These are phyloP conservation scores for Strigomonas galati DNA, from an alignment of 208 protist genomes.

Conservation along the genomic window DNA sequence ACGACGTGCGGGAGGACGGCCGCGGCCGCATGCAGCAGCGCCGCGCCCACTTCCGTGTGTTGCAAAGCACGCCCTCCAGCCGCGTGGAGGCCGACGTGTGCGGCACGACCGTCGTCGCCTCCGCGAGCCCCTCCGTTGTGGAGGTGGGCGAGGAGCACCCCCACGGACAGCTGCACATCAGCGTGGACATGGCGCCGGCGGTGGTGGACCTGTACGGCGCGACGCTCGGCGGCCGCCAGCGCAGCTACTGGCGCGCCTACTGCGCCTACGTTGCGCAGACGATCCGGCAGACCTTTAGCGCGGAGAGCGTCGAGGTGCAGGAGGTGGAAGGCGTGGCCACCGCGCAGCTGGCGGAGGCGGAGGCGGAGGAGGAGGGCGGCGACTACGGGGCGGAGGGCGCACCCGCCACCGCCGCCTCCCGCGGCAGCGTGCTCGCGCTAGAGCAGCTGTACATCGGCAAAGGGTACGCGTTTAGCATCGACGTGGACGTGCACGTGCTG, in stretches of 20 bases:
- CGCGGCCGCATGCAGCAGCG: slow-evolving; percentile 78
- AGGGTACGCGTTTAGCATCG: slow-evolving; percentile 69
- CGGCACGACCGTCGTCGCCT: slow-evolving; percentile 59
- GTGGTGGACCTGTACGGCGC: slow-evolving; percentile 65
- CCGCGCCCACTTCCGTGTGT: slow-evolving; percentile 28
- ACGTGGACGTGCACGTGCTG: slow-evolving; percentile 81
- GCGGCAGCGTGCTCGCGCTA: slow-evolving; percentile 44
- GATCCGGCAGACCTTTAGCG: slow-evolving; percentile 65
- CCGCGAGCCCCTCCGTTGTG: slow-evolving; percentile 56
- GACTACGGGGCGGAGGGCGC: slow-evolving; percentile 4
- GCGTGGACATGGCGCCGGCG: slow-evolving; percentile 59
- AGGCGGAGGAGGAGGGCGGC: slow-evolving; percentile 9
- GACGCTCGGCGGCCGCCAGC: slow-evolving; percentile 40
- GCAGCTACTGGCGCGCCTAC: slow-evolving; percentile 60
- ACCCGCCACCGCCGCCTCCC: background rate
- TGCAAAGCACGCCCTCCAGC: slow-evolving; percentile 38
- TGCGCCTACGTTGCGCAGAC: slow-evolving; percentile 47
- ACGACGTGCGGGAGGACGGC: slow-evolving; percentile 72
- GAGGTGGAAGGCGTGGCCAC: slow-evolving; percentile 61
- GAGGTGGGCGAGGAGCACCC: slow-evolving; percentile 29
- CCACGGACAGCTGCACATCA: slow-evolving; percentile 48
- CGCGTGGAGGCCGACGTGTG: slow-evolving; percentile 51
- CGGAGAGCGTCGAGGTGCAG: slow-evolving; percentile 51
- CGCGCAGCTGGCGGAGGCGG: slow-evolving; percentile 35
- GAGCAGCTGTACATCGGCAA: slow-evolving; percentile 68